Percentiles rank a stretch among this genome's conserved stretches.
Evolutionary conservation across 129 eudicot genomes (phyloP).

Genomic region (Arctium minus): DNA sequence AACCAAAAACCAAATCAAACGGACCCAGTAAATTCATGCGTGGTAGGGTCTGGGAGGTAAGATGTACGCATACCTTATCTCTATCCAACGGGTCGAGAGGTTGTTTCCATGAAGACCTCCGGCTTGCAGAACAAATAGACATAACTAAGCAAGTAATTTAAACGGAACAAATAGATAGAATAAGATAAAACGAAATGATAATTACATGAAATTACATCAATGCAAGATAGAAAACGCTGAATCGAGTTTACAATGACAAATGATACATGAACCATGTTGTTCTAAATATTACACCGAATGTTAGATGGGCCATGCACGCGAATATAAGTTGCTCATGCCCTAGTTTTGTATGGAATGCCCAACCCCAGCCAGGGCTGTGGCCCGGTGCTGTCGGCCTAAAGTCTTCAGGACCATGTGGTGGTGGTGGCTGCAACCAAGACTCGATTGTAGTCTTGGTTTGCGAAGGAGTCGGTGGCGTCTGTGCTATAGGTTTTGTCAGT

Average conservation of each 20-base stretch:
- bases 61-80: too few species aligned
- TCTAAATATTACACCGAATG: slow-evolving; percentile 3
- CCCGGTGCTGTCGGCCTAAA: slow-evolving; percentile 74
- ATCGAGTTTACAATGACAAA: slow-evolving; percentile 5
- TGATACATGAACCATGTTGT: slow-evolving; percentile 1
- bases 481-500: slow-evolving; percentile 25
- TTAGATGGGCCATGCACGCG: slow-evolving; percentile 10
- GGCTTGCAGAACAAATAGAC: too few species aligned
- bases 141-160: too few species aligned
- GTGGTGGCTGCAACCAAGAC: slow-evolving; percentile 23
- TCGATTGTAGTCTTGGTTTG: neutral
- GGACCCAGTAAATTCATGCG: neutral
- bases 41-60: neutral
- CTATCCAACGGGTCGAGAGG: too few species aligned
- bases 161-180: too few species aligned
- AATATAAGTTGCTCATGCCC: slow-evolving; percentile 6
- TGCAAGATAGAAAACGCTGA: neutral
- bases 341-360: slow-evolving; percentile 57
- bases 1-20: neutral
- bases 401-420: slow-evolving; percentile 49
- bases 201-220: slow-evolving; percentile 1
- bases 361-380: slow-evolving; percentile 62
- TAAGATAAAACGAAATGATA: neutral
- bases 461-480: slow-evolving; percentile 27
- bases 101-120: too few species aligned